phyloP scores from a whole-genome alignment of 495 filamentous ascomycete species.

The Aspergillus sparsus region DNA sequence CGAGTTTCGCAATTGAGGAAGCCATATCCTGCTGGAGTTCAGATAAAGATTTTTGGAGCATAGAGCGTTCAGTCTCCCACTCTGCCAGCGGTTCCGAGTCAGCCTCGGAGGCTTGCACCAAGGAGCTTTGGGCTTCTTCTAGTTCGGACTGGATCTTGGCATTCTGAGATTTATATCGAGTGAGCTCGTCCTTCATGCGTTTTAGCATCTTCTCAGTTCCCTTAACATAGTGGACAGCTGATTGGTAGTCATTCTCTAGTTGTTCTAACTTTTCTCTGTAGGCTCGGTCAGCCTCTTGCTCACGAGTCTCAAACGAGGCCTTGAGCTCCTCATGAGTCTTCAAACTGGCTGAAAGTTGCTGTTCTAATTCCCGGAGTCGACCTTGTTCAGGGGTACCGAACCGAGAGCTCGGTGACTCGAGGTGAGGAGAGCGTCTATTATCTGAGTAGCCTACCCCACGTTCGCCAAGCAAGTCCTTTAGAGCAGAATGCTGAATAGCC shows the following conservation, averaged over 20 bases:
- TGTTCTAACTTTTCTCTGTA: conserved; percentile 91
- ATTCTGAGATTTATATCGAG: conserved; percentile 85
- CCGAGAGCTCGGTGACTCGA: conserved; percentile 71
- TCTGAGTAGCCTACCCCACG: conserved; percentile 69
- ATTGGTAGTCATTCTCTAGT: conserved; percentile 95
- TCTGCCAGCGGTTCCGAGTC: conserved; percentile 48
- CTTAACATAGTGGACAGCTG: conserved; percentile 99
- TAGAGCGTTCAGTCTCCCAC: conserved; percentile 77
- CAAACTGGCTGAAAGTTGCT: conserved; percentile 75
- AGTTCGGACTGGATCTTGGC: conserved; percentile 79
- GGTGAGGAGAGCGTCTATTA: conserved; percentile 54
- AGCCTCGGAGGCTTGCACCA: conserved; percentile 37
- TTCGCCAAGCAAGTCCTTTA: conserved; percentile 90
- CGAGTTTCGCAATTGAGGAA: conserved; percentile 63
- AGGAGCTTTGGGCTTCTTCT: conserved; percentile 50
- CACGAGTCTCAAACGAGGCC: conserved; percentile 68
- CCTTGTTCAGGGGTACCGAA: conserved; percentile 76
- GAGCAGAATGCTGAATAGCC: conserved; percentile 82
- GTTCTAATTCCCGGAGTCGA: conserved; percentile 86
- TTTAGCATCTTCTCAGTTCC: conserved; percentile 99
- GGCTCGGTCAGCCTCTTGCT: conserved; percentile 77
- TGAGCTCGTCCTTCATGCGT: conserved; percentile 95
- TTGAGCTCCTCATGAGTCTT: conserved; percentile 84
- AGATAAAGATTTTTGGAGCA: conserved; percentile 65
- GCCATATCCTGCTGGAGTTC: conserved; percentile 66